phyloP scores from a whole-genome alignment of 2,329 filamentous ascomycete genomes.

The Beauveria bassiana region DNA sequence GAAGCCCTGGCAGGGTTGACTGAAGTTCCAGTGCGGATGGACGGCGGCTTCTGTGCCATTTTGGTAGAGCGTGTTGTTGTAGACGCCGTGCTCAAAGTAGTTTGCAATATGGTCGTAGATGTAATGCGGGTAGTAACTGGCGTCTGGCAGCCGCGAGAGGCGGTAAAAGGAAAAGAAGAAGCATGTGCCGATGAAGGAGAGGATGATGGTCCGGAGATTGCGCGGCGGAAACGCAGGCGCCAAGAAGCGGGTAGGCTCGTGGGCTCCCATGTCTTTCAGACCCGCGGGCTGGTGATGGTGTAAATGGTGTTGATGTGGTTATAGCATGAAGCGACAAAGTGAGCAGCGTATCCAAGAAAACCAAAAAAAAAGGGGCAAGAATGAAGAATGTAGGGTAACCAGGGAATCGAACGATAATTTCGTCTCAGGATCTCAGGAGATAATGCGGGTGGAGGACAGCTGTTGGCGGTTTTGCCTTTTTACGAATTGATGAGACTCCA shows the following conservation, averaged over 20 bases:
- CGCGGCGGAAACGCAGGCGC: conserved; percentile 16
- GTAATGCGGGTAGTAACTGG: conserved; percentile 19
- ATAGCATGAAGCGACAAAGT: not conserved
- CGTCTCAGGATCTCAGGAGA: not conserved
- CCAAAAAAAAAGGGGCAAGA: not conserved
- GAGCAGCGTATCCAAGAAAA: conserved; percentile 13
- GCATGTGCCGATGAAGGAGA: conserved; percentile 15
- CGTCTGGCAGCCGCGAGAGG: conserved; percentile 24
- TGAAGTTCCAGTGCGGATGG: conserved; percentile 29
- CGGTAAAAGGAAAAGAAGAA: conserved; percentile 22
- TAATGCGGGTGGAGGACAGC: not conserved
- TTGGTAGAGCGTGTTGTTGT: conserved; percentile 33
- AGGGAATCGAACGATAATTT: not conserved
- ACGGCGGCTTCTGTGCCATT: conserved; percentile 26
- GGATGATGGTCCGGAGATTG: conserved; percentile 21
- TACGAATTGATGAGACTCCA: not conserved
- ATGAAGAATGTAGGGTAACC: not conserved
- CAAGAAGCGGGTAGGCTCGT: conserved; percentile 13
- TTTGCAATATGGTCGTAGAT: conserved; percentile 24
- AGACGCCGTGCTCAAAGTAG: conserved; percentile 24
- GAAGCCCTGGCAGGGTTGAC: conserved; percentile 32
- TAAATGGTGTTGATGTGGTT: not conserved
- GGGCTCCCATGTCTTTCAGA: conserved; percentile 11
- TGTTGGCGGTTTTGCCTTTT: not conserved
- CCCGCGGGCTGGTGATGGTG: not conserved